These are phyloP conservation scores for Paecilomyces variotii DNA, from an alignment of 2,329 filamentous ascomycete species.

Conservation along the genomic window DNA sequence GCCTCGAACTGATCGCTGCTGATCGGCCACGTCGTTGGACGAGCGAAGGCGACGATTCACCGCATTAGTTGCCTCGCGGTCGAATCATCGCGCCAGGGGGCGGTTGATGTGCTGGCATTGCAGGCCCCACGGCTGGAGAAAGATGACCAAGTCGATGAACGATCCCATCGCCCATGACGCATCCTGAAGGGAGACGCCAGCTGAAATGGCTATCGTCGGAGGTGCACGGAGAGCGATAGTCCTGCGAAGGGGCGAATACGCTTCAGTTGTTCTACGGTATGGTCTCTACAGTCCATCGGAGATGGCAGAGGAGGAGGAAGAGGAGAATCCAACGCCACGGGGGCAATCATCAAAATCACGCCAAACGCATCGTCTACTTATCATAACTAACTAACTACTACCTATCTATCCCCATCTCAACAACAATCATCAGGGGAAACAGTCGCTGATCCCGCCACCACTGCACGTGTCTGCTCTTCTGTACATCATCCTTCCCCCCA, in stretches of 20 bases:
- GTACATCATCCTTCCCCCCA: background rate
- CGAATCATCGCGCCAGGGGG: slow-evolving; percentile 2
- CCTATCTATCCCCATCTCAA: background rate
- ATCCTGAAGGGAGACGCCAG: background rate
- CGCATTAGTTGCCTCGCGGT: background rate
- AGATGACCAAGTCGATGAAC: background rate
- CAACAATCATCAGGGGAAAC: background rate
- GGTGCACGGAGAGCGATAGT: background rate
- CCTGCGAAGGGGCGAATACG: background rate
- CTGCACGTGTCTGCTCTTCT: background rate
- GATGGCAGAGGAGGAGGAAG: background rate
- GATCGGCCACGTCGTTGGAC: slow-evolving; percentile 15
- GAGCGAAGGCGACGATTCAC: slow-evolving; percentile 2
- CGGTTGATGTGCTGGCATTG: slow-evolving; percentile 15
- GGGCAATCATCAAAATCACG: background rate
- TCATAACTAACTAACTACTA: too few species aligned
- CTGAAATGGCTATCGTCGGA: background rate
- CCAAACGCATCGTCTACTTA: background rate
- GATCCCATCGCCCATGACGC: background rate
- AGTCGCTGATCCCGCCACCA: background rate
- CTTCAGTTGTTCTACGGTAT: too few species aligned
- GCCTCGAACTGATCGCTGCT: slow-evolving; percentile 1
- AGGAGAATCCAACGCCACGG: background rate
- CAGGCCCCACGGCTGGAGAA: slow-evolving; percentile 5
- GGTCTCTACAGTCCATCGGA: background rate